Evolutionary conservation across 257 asterid genomes (phyloP), one percentile per base, ranked within the genome.

Genomic region (Petunia secreta): DNA sequence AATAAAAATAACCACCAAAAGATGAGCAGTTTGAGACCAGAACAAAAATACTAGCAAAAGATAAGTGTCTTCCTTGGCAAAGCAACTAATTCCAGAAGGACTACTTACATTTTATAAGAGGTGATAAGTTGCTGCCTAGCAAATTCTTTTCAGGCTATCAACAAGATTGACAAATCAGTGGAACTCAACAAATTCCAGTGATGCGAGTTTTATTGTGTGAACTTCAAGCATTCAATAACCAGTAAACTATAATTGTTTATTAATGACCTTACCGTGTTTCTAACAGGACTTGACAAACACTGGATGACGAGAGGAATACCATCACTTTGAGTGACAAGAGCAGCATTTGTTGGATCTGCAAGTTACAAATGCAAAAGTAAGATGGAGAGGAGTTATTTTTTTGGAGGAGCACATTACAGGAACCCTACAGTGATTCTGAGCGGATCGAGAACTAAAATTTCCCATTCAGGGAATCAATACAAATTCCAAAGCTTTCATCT

Each of bases 271-370:
- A 95, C 98, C 90, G 97, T 95, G 91, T 88, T 93, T 84, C 88
- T 87, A 85, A 95, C 99, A 63, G 96, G 98, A 80, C 98, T 95
- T 37, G 98, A 95, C 82, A 95, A 87, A 85, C 99, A 93, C 60
- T 91, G 94, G 84, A 92, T 88, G 86, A 95, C 82, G 43, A 91
- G 94, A 76, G 99, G 95, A 82, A 93, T 84, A 63, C 99, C 99
- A 76, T 81, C 96, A 58, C 87, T 86, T 79, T 90, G 92, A 85
- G 85, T 75, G 81, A 92, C 77, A 74, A 92, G 93, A 46, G 92
- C 90, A 82, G 94, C 97, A 87, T 93, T 95, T 68, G 91, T 83
- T 65, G 98, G 94, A 89, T 95, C 98, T 95, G 88, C 80, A 84
- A 36, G 59, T 38, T 10, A 39, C 81, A 67, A 14, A 54, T 5